Base-by-base conservation (phyloP, 2,329 filamentous ascomycete species). In the Aquanectria penicillioides region DNA sequence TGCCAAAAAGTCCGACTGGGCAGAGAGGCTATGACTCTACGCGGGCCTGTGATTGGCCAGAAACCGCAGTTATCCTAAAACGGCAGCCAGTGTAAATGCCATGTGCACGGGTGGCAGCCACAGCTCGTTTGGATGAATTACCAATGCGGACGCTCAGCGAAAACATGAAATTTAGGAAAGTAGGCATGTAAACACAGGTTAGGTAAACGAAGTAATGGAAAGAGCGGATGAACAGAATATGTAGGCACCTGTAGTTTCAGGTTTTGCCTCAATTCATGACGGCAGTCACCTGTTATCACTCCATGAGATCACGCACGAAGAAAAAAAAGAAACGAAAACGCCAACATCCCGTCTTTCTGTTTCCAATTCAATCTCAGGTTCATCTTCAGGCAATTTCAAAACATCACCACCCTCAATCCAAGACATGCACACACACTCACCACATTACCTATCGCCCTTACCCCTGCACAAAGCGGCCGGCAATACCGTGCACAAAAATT, bases 391-490 rank as follows among this genome's bases (percentile, higher is more conserved):
- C n/a, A n/a, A n/a, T n/a, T n/a, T n/a, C n/a, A 20, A 37, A 33
- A 37, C 29, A 40, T 41, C 48, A 51, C 48, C 17, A 33, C 49
- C 23, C 20, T 28, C 25, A 31, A n/a, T n/a, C n/a, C n/a, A n/a
- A n/a, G n/a, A n/a, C n/a, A n/a, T n/a, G n/a, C n/a, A n/a, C n/a
- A n/a, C n/a, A n/a, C n/a, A n/a, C n/a, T n/a, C n/a, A n/a, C n/a
- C n/a, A n/a, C 28, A 34, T 37, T 7, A 9, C 36, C 10, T 40
- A 18, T 20, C 18, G 34, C 36, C 47, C 29, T 28, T 15, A 26
- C 49, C 49, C 49, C 49, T 52, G 49, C 37, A 52, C 49, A 25
- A 36, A 10, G 22, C 36, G 17, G 25, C 34, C 36, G 28, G 26
- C 28, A 17, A 26, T 28, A 31, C 34, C 22, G 22, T 40, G 43